Base-by-base conservation (phyloP, 345 rosid species). In the Populus simonii region DNA sequence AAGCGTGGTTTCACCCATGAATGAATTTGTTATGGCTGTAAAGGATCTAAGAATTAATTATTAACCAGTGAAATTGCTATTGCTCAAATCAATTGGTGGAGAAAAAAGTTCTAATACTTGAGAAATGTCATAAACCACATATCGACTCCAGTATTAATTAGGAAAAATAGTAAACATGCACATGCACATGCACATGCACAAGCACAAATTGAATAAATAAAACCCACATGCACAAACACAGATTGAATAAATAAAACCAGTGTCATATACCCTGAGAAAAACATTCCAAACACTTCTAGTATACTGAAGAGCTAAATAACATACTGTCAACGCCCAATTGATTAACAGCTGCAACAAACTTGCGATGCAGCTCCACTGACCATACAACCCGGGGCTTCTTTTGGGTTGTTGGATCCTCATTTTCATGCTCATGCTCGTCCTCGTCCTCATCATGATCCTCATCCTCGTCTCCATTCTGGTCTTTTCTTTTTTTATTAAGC, bases 381-480 rank as follows among this genome's bases (percentile, higher is more conserved):
- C 85, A 82, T 66, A 82, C 85, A 67, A 82, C 85, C 55, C 85
- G 77, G 23, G 85, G 77, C 72, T 82, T 82, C 82, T 82, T 82
- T 53, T 82, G 85, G 35, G 82, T 15, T 9, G 71, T 72, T 2
- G 82, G 82, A 68, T 82, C 85, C 15, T 82, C 85, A 74, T 75
- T 74, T 22, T 82, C 85, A 65, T 70, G 59, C 8, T 82, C 85
- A 53, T 70, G 49, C 12, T 72, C 78, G 70, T 74, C 71, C 23
- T 72, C 78, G 53, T 74, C 71, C 18, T 82, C 85, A 10, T 82
- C 84, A 43, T 27, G 72, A 74, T 78, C 81, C 29, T 82, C 85
- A 47, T 82, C 85, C 17, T 82, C 85, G 8, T 82, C 85, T 47
- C 75, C 85, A 66, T 74, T 75, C 57, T 82, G 82, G 51, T 82